Evolutionary conservation across 768 basidiomycete genomes (phyloP).

Genomic region (Peribolospora kevripleyi): DNA sequence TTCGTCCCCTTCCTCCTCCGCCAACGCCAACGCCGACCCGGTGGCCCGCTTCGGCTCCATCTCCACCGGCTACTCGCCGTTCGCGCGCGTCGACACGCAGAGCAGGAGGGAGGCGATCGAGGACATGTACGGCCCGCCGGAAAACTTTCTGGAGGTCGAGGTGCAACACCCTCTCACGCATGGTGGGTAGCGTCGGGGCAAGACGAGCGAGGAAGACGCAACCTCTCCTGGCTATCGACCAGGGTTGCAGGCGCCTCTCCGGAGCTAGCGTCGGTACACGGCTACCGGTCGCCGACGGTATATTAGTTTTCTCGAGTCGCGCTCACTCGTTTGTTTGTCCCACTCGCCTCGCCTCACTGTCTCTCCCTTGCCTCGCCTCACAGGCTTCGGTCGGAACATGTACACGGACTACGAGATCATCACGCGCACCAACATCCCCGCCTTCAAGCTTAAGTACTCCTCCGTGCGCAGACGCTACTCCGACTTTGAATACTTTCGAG

Average conservation of each 20-base stretch:
- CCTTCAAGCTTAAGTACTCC: constrained; percentile 89
- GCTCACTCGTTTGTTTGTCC: neutral
- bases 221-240: too few relatives aligned
- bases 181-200: constrained; percentile 28
- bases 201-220: too few relatives aligned
- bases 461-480: constrained; percentile 69
- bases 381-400: constrained; percentile 94
- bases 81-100: neutral
- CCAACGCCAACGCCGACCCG: too few relatives aligned
- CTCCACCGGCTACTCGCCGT: too few relatives aligned
- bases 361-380: neutral
- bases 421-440: constrained; percentile 87
- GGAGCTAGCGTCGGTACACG: neutral
- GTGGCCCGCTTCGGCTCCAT: too few relatives aligned
- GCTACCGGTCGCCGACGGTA: neutral
- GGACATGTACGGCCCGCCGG: constrained; percentile 94
- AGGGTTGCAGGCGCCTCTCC: too few relatives aligned
- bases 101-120: constrained; percentile 33
- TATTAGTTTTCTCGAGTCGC: neutral
- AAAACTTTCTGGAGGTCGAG: constrained; percentile 92
- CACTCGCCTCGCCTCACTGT: neutral
- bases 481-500: constrained; percentile 89
- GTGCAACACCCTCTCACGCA: constrained; percentile 92
- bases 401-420: constrained; percentile 98
- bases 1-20: too few relatives aligned